These are phyloP conservation scores for Triticum turgidum DNA, from an alignment of 176 grass and related monocot genomes.

Conservation along the genomic window DNA sequence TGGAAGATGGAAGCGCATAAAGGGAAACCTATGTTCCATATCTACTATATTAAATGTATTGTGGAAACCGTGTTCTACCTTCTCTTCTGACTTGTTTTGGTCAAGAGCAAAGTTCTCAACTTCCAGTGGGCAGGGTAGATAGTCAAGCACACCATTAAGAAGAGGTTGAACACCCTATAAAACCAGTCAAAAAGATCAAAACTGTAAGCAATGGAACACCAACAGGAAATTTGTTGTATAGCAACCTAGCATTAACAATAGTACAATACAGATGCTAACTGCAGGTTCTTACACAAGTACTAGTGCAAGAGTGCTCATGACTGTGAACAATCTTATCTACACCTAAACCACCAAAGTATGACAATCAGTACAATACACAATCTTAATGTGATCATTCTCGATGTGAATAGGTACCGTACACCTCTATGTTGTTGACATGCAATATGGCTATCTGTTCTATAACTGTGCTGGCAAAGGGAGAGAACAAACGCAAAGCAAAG, in stretches of 20 bases:
- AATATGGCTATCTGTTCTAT: background rate
- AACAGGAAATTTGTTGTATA: conserved; percentile 20
- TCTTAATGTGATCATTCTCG: background rate
- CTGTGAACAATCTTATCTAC: background rate
- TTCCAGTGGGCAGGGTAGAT: conserved; percentile 82
- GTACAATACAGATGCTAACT: background rate
- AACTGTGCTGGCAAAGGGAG: background rate
- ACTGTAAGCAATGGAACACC: background rate
- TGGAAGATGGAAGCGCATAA: conserved; percentile 5
- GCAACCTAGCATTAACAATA: conserved; percentile 27
- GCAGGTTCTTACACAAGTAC: conserved; percentile 2
- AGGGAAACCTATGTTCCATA: background rate
- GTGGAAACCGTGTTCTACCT: conserved; percentile 45
- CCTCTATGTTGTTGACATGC: background rate
- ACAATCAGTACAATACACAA: background rate
- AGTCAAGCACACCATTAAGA: conserved; percentile 93
- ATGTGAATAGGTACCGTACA: conserved; percentile 9
- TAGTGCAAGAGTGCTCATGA: background rate
- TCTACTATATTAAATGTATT: conserved; percentile 15
- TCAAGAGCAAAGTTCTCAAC: conserved; percentile 92
- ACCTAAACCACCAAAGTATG: conserved; percentile 9
- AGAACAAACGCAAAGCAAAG: background rate
- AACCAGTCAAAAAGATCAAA: conserved; percentile 35
- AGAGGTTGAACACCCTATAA: conserved; percentile 90
- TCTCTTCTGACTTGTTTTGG: conserved; percentile 93